These are phyloP conservation scores for Leishmania tropica DNA, from an alignment of 208 protist species.

Conservation along the genomic window DNA sequence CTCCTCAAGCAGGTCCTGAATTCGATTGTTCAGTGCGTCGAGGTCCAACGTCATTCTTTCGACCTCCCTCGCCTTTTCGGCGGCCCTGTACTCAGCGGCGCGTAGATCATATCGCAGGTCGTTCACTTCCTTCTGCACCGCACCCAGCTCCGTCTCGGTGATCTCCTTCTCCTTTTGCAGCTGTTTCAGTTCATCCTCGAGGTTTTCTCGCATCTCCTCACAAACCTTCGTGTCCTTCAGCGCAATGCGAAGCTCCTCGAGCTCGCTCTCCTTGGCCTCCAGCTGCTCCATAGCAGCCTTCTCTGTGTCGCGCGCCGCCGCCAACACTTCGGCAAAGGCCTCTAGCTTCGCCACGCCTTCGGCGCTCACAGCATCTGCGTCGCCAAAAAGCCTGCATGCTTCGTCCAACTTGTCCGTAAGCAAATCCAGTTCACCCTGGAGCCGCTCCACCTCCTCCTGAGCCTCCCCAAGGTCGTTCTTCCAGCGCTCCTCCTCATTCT, in stretches of 20 bases:
- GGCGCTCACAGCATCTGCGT: slow-evolving; percentile 28
- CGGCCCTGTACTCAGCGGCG: slow-evolving; percentile 19
- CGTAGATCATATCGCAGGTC: slow-evolving; percentile 16
- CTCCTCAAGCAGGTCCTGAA: slow-evolving; percentile 57
- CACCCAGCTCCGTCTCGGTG: slow-evolving; percentile 29
- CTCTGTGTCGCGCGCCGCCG: slow-evolving; percentile 28
- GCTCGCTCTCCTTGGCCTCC: slow-evolving; percentile 37
- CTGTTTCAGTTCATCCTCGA: slow-evolving; percentile 20
- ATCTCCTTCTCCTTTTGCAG: slow-evolving; percentile 36
- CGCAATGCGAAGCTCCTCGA: slow-evolving; percentile 19
- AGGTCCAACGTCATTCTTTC: slow-evolving; percentile 41
- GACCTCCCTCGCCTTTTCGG: slow-evolving; percentile 21
- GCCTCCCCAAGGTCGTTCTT: slow-evolving; percentile 34
- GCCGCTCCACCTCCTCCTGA: slow-evolving; percentile 18
- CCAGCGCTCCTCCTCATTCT: slow-evolving; percentile 27
- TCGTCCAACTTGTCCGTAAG: slow-evolving; percentile 47
- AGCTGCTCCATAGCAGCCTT: slow-evolving; percentile 31
- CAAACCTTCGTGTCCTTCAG: slow-evolving; percentile 13
- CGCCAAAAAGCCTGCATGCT: slow-evolving; percentile 30
- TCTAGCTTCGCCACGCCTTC: slow-evolving; percentile 41
- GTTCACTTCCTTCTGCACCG: slow-evolving; percentile 28
- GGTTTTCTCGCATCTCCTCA: slow-evolving; percentile 20
- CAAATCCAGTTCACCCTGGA: slow-evolving; percentile 41
- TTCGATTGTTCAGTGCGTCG: slow-evolving; percentile 41
- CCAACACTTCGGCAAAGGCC: slow-evolving; percentile 30